Percentiles rank a stretch among this genome's conserved stretches.
Evolutionary conservation across 352 stramenopile species (phyloP).

Genomic region (Pythium chondricola): DNA sequence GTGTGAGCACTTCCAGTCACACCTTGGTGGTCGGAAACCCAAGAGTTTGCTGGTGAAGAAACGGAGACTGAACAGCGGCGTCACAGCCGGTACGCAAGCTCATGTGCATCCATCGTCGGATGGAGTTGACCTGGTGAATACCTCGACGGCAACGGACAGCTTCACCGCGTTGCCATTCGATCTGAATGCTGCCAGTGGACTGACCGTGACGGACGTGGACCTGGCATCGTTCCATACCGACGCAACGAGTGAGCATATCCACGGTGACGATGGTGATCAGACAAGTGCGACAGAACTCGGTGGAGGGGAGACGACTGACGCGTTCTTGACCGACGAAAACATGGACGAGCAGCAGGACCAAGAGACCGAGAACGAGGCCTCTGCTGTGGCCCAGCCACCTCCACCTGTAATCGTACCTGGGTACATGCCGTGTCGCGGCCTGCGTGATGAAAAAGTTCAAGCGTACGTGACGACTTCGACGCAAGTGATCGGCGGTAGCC

Average conservation of each 20-base stretch:
- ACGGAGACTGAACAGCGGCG: background rate
- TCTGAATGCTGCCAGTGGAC: background rate
- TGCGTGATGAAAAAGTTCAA: constrained; percentile 59
- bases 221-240: constrained; percentile 9
- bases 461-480: constrained; percentile 56
- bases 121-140: too few relatives aligned
- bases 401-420: constrained; percentile 17
- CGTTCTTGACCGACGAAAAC: constrained; percentile 15
- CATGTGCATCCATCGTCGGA: too few relatives aligned
- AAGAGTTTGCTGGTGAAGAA: constrained; percentile 33
- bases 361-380: background rate
- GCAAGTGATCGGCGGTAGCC: constrained; percentile 67
- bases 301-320: constrained; percentile 6
- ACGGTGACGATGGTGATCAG: too few relatives aligned
- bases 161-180: background rate
- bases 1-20: constrained; percentile 66
- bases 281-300: background rate
- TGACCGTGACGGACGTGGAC: constrained; percentile 22
- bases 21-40: constrained; percentile 60
- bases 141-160: background rate
- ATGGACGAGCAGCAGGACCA: background rate
- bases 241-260: too few relatives aligned
- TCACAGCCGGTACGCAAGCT: background rate
- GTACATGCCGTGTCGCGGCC: constrained; percentile 47
- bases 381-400: background rate